These are phyloP conservation scores for Lasiodiplodia hormozganensis DNA, from an alignment of 2,329 filamentous ascomycete species.

Conservation along the genomic window DNA sequence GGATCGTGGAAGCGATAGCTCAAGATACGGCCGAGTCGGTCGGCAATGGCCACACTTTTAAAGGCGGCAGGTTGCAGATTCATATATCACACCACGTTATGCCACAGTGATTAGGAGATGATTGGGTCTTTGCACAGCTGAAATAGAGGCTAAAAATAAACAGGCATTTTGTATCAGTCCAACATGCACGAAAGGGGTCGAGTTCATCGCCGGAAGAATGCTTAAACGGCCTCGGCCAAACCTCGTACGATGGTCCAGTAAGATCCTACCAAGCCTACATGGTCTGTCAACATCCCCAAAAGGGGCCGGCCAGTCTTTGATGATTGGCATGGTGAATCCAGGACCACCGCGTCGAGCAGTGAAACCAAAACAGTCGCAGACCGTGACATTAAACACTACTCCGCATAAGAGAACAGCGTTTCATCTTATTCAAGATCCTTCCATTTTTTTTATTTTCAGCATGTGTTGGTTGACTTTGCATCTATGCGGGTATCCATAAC, in stretches of 20 bases:
- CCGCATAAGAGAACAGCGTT: background rate
- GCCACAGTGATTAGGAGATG: background rate
- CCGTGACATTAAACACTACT: background rate
- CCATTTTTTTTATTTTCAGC: slow-evolving; percentile 21
- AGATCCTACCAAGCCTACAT: too few relatives aligned
- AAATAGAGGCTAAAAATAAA: too few relatives aligned
- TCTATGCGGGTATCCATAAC: background rate
- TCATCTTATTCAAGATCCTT: slow-evolving; percentile 18
- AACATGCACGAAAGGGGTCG: too few relatives aligned
- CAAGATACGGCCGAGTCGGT: background rate
- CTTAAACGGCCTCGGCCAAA: too few relatives aligned
- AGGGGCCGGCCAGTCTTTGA: background rate
- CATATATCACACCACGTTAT: background rate
- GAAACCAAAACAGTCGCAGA: slow-evolving; percentile 7
- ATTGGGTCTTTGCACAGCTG: too few relatives aligned
- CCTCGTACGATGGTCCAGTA: too few relatives aligned
- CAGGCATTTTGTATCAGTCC: too few relatives aligned
- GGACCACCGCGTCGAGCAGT: background rate
- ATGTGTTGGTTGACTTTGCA: slow-evolving; percentile 3
- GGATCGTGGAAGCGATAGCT: background rate
- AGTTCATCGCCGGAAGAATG: too few relatives aligned
- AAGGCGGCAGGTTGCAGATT: background rate
- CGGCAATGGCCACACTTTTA: too few relatives aligned
- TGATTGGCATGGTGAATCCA: background rate
- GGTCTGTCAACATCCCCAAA: too few relatives aligned